phyloP scores from a whole-genome alignment of 441 rosid genomes.

The Aquilaria agallochum region DNA sequence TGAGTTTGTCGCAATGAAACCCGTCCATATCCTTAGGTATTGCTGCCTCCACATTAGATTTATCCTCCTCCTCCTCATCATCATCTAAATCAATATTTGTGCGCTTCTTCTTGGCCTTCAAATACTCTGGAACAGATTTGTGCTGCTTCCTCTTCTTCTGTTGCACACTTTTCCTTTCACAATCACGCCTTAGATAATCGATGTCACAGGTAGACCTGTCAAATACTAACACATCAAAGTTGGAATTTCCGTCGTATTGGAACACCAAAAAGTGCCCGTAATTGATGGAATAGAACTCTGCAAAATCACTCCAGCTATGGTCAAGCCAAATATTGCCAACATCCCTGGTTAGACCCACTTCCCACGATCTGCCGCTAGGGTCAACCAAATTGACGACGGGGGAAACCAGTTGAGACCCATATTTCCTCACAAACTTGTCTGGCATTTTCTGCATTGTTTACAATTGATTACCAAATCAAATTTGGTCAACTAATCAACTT shows the following conservation, averaged over 20 bases:
- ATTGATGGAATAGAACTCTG: neutral
- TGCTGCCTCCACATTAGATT: neutral
- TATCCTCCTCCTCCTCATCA: neutral
- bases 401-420: neutral
- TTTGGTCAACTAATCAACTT: neutral
- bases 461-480: no score
- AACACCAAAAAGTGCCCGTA: neutral
- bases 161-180: neutral
- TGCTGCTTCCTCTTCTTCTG: neutral
- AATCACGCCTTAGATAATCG: neutral
- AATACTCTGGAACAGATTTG: no score
- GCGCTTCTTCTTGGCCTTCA: neutral
- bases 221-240: no score
- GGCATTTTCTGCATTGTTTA: no score
- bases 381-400: neutral
- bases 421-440: neutral
- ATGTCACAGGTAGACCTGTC: neutral
- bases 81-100: neutral
- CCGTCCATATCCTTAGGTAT: neutral
- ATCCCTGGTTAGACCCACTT: neutral
- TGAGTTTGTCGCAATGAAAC: neutral
- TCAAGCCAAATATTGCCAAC: neutral
- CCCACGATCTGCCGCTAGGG: neutral
- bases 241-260: no score
- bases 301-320: neutral